A percentile compares a stretch with the other conserved stretches of the same genome.
Conservation (phyloP, 768 basidiomycete genomes). For the Termitomyces sp. region DNA sequence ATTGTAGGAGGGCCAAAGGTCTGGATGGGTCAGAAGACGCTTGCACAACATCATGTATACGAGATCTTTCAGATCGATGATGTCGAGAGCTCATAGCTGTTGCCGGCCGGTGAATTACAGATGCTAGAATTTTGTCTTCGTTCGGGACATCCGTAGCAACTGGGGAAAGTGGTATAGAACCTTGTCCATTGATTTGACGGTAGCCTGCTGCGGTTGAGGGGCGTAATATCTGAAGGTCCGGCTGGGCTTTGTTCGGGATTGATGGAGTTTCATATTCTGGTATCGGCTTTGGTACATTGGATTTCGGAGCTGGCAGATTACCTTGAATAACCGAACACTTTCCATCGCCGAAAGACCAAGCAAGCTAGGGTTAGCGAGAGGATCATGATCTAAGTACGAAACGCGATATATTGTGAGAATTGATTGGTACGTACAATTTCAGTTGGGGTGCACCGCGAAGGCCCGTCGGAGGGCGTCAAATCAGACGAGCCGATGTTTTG, state of each 20-base stretch:
- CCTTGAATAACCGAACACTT: background rate
- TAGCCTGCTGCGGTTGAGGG: constrained; percentile 15
- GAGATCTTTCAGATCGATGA: constrained; percentile 1
- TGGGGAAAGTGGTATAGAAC: background rate
- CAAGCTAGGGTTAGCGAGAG: background rate
- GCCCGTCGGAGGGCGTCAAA: background rate
- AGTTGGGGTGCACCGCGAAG: background rate
- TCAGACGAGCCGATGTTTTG: background rate
- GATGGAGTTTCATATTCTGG: constrained; percentile 7
- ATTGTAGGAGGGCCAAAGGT: background rate
- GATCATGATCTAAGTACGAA: background rate
- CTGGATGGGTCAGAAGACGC: background rate
- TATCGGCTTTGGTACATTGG: constrained; percentile 5
- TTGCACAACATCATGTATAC: background rate
- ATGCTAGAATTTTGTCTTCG: background rate
- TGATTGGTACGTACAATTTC: background rate
- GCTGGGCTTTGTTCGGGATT: background rate
- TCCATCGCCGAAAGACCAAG: background rate
- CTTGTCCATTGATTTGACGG: constrained; percentile 9
- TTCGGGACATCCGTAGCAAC: background rate
- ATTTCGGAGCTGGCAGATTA: background rate
- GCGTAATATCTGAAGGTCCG: constrained; percentile 2
- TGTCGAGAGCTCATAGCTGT: constrained; percentile 11
- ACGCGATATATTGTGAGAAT: background rate
- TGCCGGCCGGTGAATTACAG: constrained; percentile 9